Evolutionary conservation across 169 alveolate genomes (phyloP), one percentile per base, ranked within the genome.

Genomic region (Plasmodium blacklocki): DNA sequence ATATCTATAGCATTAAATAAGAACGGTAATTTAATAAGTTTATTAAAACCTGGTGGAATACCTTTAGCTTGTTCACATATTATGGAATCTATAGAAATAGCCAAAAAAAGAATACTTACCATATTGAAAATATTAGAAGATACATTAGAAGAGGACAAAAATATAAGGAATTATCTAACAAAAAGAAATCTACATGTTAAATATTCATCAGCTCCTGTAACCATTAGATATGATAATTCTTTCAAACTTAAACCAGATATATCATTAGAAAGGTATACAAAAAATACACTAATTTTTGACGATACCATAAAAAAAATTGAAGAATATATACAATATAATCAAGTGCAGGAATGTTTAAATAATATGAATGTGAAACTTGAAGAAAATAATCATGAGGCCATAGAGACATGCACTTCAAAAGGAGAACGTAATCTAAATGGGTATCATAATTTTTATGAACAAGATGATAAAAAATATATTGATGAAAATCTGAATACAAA

Each of bases 81-180:
- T 23, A 1, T 76, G 15, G 78, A 76, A 64, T 74, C 78, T 18
- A 76, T 76, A 19, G 89, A 76, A 43, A 19, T 76, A 21, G 89
- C 89, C 6, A 76, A 76, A 50, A 76, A 76, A 26, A 62, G 89
- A 76, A 75, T 76, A 26, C 63, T 63, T 63, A 47, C 71, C 14
- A 76, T 76, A 63, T 64, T 76, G 45, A 76, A 76, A 76, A 76
- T 76, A 15, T 76, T 76, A 52, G 67, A 76, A 63, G 89, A 76
- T 64, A 75, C 89, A 3, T 64, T 76, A 76, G 75, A 76, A 68
- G 89, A 76, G 5, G 89, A 76, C 32, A 76, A 64, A 26, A n/a
- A 76, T 64, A 63, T 76, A 32, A 64, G 89, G 52, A 76, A 64
- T 76, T 19, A 59, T 56, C 66, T 76, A 58, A 76, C 49, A 47